Base-by-base conservation (phyloP, 176 grass and related monocot genomes). In the Hyparrhenia diplandra region DNA sequence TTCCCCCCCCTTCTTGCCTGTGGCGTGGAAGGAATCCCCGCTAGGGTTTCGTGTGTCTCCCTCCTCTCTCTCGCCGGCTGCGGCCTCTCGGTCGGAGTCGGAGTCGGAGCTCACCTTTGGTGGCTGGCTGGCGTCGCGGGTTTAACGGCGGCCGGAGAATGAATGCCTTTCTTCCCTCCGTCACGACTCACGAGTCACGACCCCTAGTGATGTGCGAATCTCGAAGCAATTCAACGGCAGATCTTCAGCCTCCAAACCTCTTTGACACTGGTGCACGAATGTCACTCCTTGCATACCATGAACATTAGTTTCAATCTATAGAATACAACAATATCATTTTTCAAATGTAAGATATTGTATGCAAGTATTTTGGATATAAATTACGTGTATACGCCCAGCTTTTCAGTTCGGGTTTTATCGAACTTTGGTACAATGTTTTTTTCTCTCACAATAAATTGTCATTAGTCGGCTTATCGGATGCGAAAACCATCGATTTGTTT, bases 121-220 rank as follows among this genome's bases (percentile, higher is more conserved):
- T n/a, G n/a, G n/a, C 7, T 40, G 11, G 41, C 41, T 51, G 17
- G 47, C 47, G 17, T 20, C 24, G 42, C 40, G 69, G 77, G 77
- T 68, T 39, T 55, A 28, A 49, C 77, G 77, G 64, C 64, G 77
- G 63, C 77, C 31, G 64, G 77, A 67, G n/a, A n/a, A n/a, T n/a
- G 64, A 52, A 25, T 25, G 8, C 8, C n/a, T 20, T 70, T 27
- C 23, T 43, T 28, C 65, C 35, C 35, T 12, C 34, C 0, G 20
- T 36, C 39, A 31, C 10, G 4, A 12, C 8, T n/a, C n/a, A n/a
- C n/a, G n/a, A n/a, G n/a, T n/a, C n/a, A n/a, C n/a, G n/a, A n/a
- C 3, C 13, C 8, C 1, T 55, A 9, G 6, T 46, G 40, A 1
- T 27, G 40, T 45, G 40, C n/a, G 11, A 49, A 73, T n/a, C 43